These are phyloP conservation scores for Termitomyces sp. DNA, from an alignment of 768 basidiomycete genomes.

Conservation along the genomic window DNA sequence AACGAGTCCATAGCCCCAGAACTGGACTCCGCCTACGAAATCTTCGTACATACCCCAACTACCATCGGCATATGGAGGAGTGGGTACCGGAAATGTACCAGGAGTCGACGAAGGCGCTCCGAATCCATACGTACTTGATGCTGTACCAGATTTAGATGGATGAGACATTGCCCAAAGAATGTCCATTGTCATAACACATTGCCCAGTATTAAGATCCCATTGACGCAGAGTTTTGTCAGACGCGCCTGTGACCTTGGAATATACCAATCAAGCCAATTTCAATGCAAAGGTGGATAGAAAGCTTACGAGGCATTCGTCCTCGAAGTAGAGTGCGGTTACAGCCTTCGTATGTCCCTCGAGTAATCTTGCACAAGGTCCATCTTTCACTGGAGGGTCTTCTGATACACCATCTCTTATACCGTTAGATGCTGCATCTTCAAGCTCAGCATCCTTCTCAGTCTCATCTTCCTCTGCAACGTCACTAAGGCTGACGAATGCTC, in stretches of 20 bases:
- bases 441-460: conserved; percentile 37
- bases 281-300: not conserved
- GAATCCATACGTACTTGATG: conserved; percentile 44
- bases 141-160: conserved; percentile 44
- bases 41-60: conserved; percentile 95
- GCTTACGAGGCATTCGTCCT: conserved; percentile 86
- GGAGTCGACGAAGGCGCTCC: conserved; percentile 39
- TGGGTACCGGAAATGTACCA: conserved; percentile 74
- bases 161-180: conserved; percentile 99
- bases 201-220: conserved; percentile 96
- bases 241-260: conserved; percentile 86
- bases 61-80: conserved; percentile 84
- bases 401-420: conserved; percentile 34
- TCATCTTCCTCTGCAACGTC: conserved; percentile 66
- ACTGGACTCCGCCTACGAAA: conserved; percentile 96
- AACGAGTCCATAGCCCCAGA: conserved; percentile 97
- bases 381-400: conserved; percentile 29
- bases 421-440: conserved; percentile 29
- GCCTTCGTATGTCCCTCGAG: conserved; percentile 91
- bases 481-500: conserved; percentile 50
- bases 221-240: conserved; percentile 98
- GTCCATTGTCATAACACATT: conserved; percentile 99
- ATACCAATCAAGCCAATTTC: conserved; percentile 14
- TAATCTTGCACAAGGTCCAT: conserved; percentile 62
- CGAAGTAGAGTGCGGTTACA: conserved; percentile 92